Conservation (phyloP, 139 green algal species). For the Chlamydomonas schloesseri region DNA sequence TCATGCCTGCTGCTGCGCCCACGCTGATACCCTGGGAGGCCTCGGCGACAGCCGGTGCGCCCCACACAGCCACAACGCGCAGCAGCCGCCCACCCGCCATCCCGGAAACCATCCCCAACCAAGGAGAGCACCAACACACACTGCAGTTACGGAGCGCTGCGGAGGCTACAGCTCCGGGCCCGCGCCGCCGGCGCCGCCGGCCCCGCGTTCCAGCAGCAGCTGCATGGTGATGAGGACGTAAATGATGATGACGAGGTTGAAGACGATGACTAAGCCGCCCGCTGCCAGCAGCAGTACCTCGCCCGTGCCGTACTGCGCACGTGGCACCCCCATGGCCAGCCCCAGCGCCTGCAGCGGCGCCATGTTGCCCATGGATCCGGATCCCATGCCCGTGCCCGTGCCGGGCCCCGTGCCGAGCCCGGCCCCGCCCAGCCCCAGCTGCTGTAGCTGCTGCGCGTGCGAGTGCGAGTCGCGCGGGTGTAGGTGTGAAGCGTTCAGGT, state of each 20-base stretch:
- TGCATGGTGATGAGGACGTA: constrained; percentile 36
- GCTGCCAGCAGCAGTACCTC: constrained; percentile 29
- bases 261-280: constrained; percentile 21
- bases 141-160: no score
- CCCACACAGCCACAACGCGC: no score
- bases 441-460: not conserved
- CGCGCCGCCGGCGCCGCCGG: not conserved
- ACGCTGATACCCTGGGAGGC: no score
- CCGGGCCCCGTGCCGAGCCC: not conserved
- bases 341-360: not conserved
- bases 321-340: not conserved
- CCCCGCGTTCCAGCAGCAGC: constrained; percentile 1
- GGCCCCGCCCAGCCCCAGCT: no score
- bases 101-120: no score
- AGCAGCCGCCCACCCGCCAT: no score
- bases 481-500: no score
- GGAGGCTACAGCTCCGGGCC: not conserved
- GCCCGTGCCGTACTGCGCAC: constrained; percentile 13
- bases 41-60: no score
- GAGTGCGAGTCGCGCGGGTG: not conserved
- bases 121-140: no score
- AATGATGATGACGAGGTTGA: constrained; percentile 26
- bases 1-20: no score
- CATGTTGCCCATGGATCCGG: no score
- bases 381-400: not conserved